Base-by-base conservation (phyloP, 495 filamentous ascomycete genomes). In the Aspergillus egyptiacus region DNA sequence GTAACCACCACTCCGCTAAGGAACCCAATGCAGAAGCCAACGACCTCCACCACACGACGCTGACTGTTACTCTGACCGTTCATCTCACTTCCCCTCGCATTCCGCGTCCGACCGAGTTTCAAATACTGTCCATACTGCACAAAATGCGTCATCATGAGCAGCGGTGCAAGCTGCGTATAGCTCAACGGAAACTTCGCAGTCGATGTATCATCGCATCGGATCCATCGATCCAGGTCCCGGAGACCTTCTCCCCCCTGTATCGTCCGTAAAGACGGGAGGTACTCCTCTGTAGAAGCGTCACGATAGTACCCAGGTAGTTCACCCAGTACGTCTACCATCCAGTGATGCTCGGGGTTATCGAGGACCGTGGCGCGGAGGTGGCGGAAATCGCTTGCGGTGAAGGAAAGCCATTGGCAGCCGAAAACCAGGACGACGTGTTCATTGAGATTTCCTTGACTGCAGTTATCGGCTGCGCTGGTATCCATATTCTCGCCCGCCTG, bases 11-110 rank as follows among this genome's bases (percentile, higher is more conserved):
- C 51, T 3, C 72, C 69, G 39, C 53, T 58, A 17, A 76, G 48
- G n/a, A 75, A 46, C 1, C 72, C 73, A 18, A 64, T 67, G 43
- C 72, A 78, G 32, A 75, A 66, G 9, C 73, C 73, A 1, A 73
- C 51, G 1, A 68, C 71, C 33, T 69, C 63, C 27, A 53, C 44
- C n/a, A 45, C 55, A 8, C 44, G 48, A 18, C 41, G 50, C n/a
- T 40, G 17, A 41, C 31, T 37, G 18, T 18, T 36, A 39, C 13
- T 25, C 1, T 15, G 0, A 45, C 18, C 1, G 9, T 25, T 10
- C 53, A 47, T 2, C 22, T 40, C 15, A 30, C 47, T 0, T 18
- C 18, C 10, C 39, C 33, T 3, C 39, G 8, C 24, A 31, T 23
- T 40, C 15, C 34, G 43, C 1, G 19, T n/a, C 7, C 45, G 37